A percentile compares a stretch with the other conserved stretches of the same genome.
Conservation (phyloP, 106 monocot species). For the Ottelia alismoides region DNA sequence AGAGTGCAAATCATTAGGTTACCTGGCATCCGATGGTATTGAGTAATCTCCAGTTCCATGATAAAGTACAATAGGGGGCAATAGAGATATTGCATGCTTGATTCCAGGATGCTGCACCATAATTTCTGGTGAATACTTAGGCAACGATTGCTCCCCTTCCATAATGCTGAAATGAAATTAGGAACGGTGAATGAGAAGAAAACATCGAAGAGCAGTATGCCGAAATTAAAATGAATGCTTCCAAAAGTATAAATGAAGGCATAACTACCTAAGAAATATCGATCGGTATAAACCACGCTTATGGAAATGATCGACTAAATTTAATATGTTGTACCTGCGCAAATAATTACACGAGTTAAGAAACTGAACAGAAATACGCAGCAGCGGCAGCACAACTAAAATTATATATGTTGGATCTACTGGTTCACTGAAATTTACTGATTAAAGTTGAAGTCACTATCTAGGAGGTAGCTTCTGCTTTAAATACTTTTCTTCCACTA, state of each 20-base stretch:
- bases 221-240: too few species aligned
- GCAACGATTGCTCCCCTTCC: conserved; percentile 91
- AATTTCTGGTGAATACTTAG: conserved; percentile 71
- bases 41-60: conserved; percentile 90
- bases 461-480: too few species aligned
- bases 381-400: too few species aligned
- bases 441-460: too few species aligned
- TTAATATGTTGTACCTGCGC: conserved; percentile 88
- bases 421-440: too few species aligned
- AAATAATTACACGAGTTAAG: too few species aligned
- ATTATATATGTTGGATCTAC: too few species aligned
- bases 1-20: neutral
- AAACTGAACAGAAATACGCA: too few species aligned
- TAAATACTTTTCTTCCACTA: too few species aligned
- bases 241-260: too few species aligned
- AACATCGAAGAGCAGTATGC: too few species aligned
- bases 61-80: conserved; percentile 66
- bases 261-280: conserved; percentile 78
- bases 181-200: neutral
- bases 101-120: conserved; percentile 35
- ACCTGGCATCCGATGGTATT: conserved; percentile 91
- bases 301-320: conserved; percentile 95
- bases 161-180: conserved; percentile 60
- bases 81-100: conserved; percentile 32
- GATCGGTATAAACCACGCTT: conserved; percentile 78